Evolutionary conservation across 345 rosid species (phyloP).

Genomic region (Ceriops zippeliana): DNA sequence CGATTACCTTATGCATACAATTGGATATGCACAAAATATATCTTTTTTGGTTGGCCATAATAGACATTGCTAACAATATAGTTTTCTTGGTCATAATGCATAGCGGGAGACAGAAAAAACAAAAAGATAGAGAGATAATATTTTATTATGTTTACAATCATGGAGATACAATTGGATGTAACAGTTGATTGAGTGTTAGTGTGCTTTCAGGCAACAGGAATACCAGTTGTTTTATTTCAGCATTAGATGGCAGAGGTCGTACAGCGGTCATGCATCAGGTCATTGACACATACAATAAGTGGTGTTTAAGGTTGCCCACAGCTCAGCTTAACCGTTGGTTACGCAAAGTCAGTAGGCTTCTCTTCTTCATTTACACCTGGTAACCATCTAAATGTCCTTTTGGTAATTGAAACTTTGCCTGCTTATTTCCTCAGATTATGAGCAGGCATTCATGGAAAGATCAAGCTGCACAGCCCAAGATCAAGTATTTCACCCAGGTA

Average conservation of each 20-base stretch:
- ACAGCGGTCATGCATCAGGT: constrained; percentile 69
- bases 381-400: not conserved
- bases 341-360: constrained; percentile 51
- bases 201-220: constrained; percentile 62
- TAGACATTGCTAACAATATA: too few species aligned
- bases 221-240: constrained; percentile 81
- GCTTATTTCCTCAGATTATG: constrained; percentile 53
- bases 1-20: too few species aligned
- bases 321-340: constrained; percentile 93
- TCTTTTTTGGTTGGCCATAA: too few species aligned
- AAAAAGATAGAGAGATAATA: not conserved
- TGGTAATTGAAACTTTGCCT: not conserved
- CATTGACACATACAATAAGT: constrained; percentile 64
- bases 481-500: constrained; percentile 95
- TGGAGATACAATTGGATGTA: not conserved
- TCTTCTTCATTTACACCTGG: not conserved
- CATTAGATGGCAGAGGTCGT: constrained; percentile 83
- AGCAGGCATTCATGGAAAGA: constrained; percentile 98
- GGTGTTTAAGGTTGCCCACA: constrained; percentile 88
- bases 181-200: not conserved
- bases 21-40: too few species aligned
- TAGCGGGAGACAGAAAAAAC: too few species aligned
- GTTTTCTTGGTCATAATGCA: not conserved
- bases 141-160: not conserved
- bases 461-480: constrained; percentile 77